phyloP scores from a whole-genome alignment of 257 asterid genomes.

The Solanum piurae region DNA sequence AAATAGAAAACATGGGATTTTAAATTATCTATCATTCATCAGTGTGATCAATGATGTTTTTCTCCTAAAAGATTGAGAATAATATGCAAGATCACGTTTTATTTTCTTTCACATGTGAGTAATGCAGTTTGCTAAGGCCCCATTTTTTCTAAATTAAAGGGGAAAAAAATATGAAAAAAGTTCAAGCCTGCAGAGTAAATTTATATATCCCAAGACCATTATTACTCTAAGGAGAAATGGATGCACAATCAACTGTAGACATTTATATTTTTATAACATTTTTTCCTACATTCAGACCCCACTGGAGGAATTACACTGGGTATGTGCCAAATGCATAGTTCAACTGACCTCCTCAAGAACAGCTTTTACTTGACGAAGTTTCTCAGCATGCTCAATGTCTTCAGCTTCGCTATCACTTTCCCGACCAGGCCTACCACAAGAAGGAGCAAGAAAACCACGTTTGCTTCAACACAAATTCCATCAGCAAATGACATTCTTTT shows the following conservation, averaged over 20 bases:
- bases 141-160: not conserved
- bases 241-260: not conserved
- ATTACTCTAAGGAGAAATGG: not conserved
- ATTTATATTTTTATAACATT: not conserved
- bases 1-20: not conserved
- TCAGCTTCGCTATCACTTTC: constrained; percentile 99
- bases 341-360: constrained; percentile 94
- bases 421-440: constrained; percentile 57
- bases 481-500: not conserved
- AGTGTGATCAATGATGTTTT: not conserved
- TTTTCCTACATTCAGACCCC: not conserved
- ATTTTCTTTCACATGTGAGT: not conserved
- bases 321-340: not conserved
- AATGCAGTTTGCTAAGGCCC: not conserved
- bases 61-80: not conserved
- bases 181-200: not conserved
- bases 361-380: constrained; percentile 99
- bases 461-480: not conserved
- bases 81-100: not conserved
- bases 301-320: not conserved
- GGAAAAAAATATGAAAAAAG: not conserved
- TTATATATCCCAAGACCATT: not conserved
- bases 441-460: constrained; percentile 6
- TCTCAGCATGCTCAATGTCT: constrained; percentile 92
- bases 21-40: not conserved